phyloP scores from a whole-genome alignment of 176 grass and related monocot genomes.

The Aegilops tauschii region DNA sequence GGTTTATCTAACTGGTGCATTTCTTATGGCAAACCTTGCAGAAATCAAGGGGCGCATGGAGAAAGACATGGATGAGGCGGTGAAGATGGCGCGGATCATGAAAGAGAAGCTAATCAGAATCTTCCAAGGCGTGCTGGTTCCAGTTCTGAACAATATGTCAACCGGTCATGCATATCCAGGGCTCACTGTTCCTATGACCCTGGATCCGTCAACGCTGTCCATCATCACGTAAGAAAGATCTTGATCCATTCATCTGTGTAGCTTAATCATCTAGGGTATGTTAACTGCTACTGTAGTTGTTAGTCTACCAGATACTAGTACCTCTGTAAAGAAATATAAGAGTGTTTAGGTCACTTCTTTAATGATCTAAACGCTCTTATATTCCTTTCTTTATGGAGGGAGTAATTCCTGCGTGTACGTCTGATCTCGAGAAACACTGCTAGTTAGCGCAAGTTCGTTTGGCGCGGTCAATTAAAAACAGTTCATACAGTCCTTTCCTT shows the following conservation, averaged over 20 bases:
- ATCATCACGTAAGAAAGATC: constrained; percentile 44
- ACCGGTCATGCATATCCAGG: not conserved
- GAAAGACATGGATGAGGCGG: constrained; percentile 44
- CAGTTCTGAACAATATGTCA: constrained; percentile 13
- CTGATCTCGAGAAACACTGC: not conserved
- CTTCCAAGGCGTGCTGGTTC: constrained; percentile 46
- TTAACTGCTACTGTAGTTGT: not conserved
- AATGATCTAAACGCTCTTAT: too few relatives aligned
- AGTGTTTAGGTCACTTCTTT: too few relatives aligned
- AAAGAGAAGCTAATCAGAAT: constrained; percentile 52
- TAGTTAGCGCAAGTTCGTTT: not conserved
- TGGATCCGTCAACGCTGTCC: constrained; percentile 66
- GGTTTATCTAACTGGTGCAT: not conserved
- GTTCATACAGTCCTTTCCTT: too few relatives aligned
- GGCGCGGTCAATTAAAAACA: too few relatives aligned
- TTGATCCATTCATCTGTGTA: not conserved
- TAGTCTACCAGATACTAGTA: too few relatives aligned
- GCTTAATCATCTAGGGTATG: not conserved
- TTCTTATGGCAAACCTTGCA: not conserved
- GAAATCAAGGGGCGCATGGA: constrained; percentile 58
- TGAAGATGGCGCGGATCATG: constrained; percentile 29
- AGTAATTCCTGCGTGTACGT: not conserved
- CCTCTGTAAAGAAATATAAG: too few relatives aligned
- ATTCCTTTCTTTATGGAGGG: too few relatives aligned
- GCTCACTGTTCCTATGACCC: not conserved